Evolutionary conservation across 139 green algal genomes (phyloP).

Genomic region (Haematococcus lacustris): DNA sequence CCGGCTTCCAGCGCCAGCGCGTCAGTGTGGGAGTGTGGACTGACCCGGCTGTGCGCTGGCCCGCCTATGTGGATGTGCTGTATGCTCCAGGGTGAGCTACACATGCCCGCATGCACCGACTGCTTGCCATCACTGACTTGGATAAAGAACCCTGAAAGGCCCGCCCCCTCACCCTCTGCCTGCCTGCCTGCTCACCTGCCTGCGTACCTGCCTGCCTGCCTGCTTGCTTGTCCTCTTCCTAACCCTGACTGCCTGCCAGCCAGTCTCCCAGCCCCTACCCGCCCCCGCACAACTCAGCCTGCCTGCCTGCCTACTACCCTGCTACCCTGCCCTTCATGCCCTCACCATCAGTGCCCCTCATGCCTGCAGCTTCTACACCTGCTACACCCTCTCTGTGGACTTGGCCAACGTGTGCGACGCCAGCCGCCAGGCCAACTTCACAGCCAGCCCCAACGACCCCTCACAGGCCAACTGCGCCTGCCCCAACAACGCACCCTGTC

Average conservation of each 20-base stretch:
- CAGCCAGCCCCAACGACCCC: constrained; percentile 27
- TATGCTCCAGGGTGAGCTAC: constrained; percentile 7
- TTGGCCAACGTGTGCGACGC: constrained; percentile 14
- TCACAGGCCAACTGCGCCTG: constrained; percentile 9
- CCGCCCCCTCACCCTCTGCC: not conserved
- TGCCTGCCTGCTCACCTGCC: not conserved
- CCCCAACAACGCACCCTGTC: not conserved
- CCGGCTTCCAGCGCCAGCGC: not conserved
- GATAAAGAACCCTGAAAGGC: not conserved
- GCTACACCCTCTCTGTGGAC: constrained; percentile 20
- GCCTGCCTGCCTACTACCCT: not conserved
- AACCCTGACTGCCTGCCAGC: not conserved
- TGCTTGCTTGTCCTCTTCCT: not conserved
- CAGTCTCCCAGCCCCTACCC: not conserved
- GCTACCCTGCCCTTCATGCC: not conserved
- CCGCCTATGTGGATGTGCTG: constrained; percentile 17
- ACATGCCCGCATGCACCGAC: no score
- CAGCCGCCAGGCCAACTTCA: constrained; percentile 9
- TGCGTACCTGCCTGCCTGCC: not conserved
- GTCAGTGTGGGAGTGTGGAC: constrained; percentile 6
- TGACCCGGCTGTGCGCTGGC: not conserved
- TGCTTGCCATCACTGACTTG: not conserved
- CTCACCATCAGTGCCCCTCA: no score
- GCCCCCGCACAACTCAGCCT: not conserved
- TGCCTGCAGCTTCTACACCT: constrained; percentile 9